phyloP scores from a whole-genome alignment of 495 filamentous ascomycete genomes.

The Glonium stellatum region DNA sequence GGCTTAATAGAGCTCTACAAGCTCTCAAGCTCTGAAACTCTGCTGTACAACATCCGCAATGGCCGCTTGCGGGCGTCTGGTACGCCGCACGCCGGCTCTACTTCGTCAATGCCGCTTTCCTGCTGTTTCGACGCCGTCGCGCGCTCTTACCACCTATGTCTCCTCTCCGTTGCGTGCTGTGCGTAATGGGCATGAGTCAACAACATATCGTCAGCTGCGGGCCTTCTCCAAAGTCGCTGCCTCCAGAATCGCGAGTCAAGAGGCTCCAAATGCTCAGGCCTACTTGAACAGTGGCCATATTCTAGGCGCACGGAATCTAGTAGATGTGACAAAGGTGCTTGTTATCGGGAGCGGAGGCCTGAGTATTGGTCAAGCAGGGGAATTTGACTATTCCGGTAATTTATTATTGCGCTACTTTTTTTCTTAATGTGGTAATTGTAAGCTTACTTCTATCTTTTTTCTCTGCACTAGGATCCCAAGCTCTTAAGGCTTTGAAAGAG shows the following conservation, averaged over 20 bases:
- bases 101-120: constrained; percentile 13
- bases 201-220: constrained; percentile 17
- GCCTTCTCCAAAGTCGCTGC: constrained; percentile 22
- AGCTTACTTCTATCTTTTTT: background rate
- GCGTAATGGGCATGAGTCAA: constrained; percentile 15
- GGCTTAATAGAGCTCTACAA: background rate
- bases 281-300: constrained; percentile 83
- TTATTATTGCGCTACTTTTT: background rate
- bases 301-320: constrained; percentile 59
- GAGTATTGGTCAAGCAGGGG: constrained; percentile 95
- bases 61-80: constrained; percentile 31
- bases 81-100: constrained; percentile 24
- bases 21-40: constrained; percentile 5
- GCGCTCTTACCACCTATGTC: constrained; percentile 16
- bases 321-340: constrained; percentile 97
- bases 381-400: constrained; percentile 96
- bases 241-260: constrained; percentile 40
- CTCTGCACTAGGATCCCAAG: constrained; percentile 66
- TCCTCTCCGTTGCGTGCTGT: constrained; percentile 10
- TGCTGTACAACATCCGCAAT: constrained; percentile 12
- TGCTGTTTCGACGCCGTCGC: constrained; percentile 10
- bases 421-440: background rate
- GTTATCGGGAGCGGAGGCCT: constrained; percentile 93
- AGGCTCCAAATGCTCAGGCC: constrained; percentile 75
- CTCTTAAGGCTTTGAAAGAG: constrained; percentile 73